Percentiles rank a stretch among this genome's conserved stretches.
Evolutionary conservation across 1,139 yeast species (phyloP).

Genomic region (Pichia kudriavzevii): DNA sequence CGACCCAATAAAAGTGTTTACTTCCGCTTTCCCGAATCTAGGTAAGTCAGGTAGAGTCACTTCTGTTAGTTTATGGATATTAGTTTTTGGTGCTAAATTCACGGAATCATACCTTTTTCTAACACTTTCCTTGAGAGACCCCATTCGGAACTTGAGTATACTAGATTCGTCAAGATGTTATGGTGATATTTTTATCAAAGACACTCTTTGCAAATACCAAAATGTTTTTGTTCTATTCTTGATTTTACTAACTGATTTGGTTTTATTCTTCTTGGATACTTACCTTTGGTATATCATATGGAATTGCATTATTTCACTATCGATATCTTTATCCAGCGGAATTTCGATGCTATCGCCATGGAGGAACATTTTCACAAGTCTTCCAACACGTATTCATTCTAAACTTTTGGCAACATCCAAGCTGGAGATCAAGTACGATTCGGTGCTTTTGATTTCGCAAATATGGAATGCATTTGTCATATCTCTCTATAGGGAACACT

Average conservation of each 20-base stretch:
- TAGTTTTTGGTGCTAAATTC: slow-evolving; percentile 65
- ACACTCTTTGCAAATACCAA: slow-evolving; percentile 49
- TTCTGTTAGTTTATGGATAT: slow-evolving; percentile 60
- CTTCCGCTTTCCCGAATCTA: slow-evolving; percentile 50
- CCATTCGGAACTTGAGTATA: slow-evolving; percentile 58
- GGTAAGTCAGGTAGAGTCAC: slow-evolving; percentile 43
- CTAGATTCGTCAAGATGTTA: slow-evolving; percentile 54
- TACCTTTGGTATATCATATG: slow-evolving; percentile 84
- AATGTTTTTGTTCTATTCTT: slow-evolving; percentile 48
- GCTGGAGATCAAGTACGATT: slow-evolving; percentile 41
- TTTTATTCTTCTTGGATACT: slow-evolving; percentile 75
- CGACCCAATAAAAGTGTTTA: slow-evolving; percentile 33
- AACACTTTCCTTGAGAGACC: slow-evolving; percentile 72
- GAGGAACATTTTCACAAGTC: slow-evolving; percentile 67
- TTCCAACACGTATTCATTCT: slow-evolving; percentile 67
- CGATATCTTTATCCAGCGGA: slow-evolving; percentile 63
- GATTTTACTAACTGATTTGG: slow-evolving; percentile 58
- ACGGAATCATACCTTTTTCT: slow-evolving; percentile 76
- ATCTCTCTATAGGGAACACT: slow-evolving; percentile 71
- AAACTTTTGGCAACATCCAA: slow-evolving; percentile 51
- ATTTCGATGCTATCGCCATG: slow-evolving; percentile 82
- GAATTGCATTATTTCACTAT: slow-evolving; percentile 66
- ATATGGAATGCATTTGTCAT: slow-evolving; percentile 76
- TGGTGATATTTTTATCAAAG: slow-evolving; percentile 50
- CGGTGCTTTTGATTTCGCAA: slow-evolving; percentile 51